These are phyloP conservation scores for Calonectria ilicicola DNA, from an alignment of 2,329 filamentous ascomycete genomes.

Conservation along the genomic window DNA sequence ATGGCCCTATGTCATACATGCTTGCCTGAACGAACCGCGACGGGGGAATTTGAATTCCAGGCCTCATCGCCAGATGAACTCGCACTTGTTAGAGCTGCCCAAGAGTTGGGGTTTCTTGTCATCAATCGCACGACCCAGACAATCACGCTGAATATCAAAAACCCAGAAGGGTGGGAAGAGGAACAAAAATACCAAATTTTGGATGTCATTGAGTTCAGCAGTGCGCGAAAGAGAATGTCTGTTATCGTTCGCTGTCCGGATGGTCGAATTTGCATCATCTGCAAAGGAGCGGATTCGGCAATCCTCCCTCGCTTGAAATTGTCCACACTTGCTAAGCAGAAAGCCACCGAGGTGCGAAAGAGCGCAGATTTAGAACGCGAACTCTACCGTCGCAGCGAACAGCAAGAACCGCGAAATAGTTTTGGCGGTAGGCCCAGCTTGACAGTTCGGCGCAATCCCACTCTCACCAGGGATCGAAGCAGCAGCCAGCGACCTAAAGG, in stretches of 20 bases:
- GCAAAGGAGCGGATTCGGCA: conserved; percentile 90
- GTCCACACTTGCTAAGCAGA: conserved; percentile 79
- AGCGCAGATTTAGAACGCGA: conserved; percentile 71
- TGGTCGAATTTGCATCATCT: conserved; percentile 83
- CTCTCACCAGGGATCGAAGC: conserved; percentile 41
- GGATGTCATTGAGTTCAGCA: conserved; percentile 92
- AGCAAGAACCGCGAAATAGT: conserved; percentile 65
- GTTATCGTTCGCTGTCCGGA: conserved; percentile 89
- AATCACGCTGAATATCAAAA: conserved; percentile 65
- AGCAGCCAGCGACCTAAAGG: conserved; percentile 44
- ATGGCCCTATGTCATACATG: conserved; percentile 93
- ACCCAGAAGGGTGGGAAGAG: conserved; percentile 51
- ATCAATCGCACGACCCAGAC: conserved; percentile 78
- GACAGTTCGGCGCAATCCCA: conserved; percentile 60
- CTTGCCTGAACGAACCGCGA: conserved; percentile 77
- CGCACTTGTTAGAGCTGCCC: conserved; percentile 85
- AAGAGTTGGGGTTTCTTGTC: conserved; percentile 85
- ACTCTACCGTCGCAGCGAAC: conserved; percentile 66
- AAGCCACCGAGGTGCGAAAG: conserved; percentile 74
- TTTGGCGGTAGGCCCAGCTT: conserved; percentile 67
- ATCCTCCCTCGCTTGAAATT: conserved; percentile 83
- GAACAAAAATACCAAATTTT: conserved; percentile 81
- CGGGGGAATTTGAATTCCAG: conserved; percentile 83
- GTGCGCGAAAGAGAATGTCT: conserved; percentile 90
- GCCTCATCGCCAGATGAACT: conserved; percentile 92